These are phyloP conservation scores for Penicillium occitanis DNA, from an alignment of 2,329 filamentous ascomycete genomes.

Conservation along the genomic window DNA sequence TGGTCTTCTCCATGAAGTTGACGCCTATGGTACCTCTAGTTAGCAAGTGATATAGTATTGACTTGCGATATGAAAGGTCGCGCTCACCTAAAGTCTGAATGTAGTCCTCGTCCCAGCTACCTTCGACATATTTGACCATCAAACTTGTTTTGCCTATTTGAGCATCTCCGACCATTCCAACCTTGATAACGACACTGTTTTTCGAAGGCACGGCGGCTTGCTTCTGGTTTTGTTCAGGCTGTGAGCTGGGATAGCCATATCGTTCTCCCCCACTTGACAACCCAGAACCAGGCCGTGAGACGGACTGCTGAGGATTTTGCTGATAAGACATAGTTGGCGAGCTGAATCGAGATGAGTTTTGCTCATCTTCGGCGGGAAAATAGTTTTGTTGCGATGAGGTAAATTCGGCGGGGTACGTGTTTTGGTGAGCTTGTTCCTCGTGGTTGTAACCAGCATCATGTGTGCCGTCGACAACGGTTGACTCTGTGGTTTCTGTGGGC, in stretches of 20 bases:
- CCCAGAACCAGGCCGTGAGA: conserved; percentile 52
- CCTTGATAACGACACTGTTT: conserved; percentile 89
- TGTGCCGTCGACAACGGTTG: conserved; percentile 17
- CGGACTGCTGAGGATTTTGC: conserved; percentile 38
- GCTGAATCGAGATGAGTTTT: conserved; percentile 43
- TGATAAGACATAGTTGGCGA: conserved; percentile 45
- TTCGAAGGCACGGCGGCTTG: conserved; percentile 45
- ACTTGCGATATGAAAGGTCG: neutral
- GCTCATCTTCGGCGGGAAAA: conserved; percentile 48
- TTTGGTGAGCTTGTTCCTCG: conserved; percentile 49
- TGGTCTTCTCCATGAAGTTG: conserved; percentile 99
- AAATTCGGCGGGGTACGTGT: conserved; percentile 38
- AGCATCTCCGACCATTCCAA: conserved; percentile 98
- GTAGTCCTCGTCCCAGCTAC: conserved; percentile 99
- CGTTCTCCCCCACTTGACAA: conserved; percentile 47
- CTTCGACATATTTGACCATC: conserved; percentile 99
- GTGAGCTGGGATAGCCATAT: conserved; percentile 50
- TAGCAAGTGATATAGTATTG: conserved; percentile 2
- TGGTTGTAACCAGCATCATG: conserved; percentile 45
- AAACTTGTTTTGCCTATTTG: conserved; percentile 98
- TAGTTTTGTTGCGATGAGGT: conserved; percentile 41
- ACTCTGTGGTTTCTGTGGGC: neutral
- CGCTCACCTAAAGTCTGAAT: conserved; percentile 87
- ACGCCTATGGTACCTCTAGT: conserved; percentile 59
- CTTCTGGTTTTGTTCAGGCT: conserved; percentile 51